Percentiles rank a stretch among this genome's conserved stretches.
These are phyloP conservation scores for Tolypocladium amazonense DNA, from an alignment of 2,329 filamentous ascomycete genomes.

Conservation along the genomic window DNA sequence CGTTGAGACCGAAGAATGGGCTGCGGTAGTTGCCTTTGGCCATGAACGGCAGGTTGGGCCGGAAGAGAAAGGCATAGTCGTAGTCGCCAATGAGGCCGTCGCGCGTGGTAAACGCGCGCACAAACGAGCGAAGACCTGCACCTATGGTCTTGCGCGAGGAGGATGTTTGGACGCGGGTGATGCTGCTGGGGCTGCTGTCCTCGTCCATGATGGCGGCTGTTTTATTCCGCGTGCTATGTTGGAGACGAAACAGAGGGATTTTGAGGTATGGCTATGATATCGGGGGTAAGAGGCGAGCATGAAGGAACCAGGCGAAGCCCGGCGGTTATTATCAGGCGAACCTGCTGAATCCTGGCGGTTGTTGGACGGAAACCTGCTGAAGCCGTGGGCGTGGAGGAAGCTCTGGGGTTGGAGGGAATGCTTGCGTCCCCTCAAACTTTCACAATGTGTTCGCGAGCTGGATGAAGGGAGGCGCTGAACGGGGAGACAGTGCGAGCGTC, in stretches of 20 bases:
- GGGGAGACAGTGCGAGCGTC: neutral
- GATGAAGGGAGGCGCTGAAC: neutral
- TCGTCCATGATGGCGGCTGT: constrained; percentile 36
- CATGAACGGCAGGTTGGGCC: constrained; percentile 73
- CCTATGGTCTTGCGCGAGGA: constrained; percentile 20
- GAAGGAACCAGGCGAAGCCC: neutral
- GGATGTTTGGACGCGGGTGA: constrained; percentile 27
- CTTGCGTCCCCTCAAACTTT: neutral
- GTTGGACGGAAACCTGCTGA: constrained; percentile 15
- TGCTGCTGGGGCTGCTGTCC: constrained; percentile 40
- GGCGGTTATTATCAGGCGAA: constrained; percentile 10
- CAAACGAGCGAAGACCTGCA: constrained; percentile 10
- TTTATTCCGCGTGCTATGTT: neutral
- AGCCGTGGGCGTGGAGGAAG: constrained; percentile 4
- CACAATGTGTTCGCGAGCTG: neutral
- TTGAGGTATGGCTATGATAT: neutral
- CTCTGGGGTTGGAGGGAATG: neutral
- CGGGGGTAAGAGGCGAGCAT: neutral
- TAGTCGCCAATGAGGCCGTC: constrained; percentile 76
- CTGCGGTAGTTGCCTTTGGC: constrained; percentile 39
- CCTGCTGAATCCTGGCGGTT: constrained; percentile 13
- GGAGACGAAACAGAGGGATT: neutral
- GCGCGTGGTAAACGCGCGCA: constrained; percentile 39
- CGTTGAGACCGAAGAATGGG: constrained; percentile 78
- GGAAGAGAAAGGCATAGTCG: constrained; percentile 85